Evolutionary conservation across 1,284 basidiomycete species (phyloP).

Genomic region (Schizophyllum commune): DNA sequence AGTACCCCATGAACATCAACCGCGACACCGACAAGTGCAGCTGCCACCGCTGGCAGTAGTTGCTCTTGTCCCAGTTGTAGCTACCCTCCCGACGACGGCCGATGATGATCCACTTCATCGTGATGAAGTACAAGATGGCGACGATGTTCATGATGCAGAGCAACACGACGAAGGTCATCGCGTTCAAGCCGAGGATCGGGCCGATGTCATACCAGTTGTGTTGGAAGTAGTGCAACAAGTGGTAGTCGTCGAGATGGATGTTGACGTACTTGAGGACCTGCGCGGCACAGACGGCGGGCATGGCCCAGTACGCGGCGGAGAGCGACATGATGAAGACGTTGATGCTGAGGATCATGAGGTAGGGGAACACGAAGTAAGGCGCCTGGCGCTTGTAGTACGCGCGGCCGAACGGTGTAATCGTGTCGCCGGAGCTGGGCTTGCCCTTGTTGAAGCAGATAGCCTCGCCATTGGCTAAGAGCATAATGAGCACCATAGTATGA

Average conservation of each 20-base stretch:
- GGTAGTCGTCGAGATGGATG: conserved; percentile 18
- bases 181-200: conserved; percentile 29
- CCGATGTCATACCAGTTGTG: conserved; percentile 28
- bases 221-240: conserved; percentile 21
- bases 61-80: conserved; percentile 36
- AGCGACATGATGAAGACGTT: conserved; percentile 25
- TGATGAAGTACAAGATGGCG: conserved; percentile 29
- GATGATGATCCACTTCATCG: conserved; percentile 34
- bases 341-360: conserved; percentile 27
- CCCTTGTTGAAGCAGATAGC: conserved; percentile 30
- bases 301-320: conserved; percentile 35
- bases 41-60: conserved; percentile 40
- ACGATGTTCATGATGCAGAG: conserved; percentile 28
- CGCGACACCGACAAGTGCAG: conserved; percentile 30
- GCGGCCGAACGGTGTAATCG: conserved; percentile 38
- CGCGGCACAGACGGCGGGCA: conserved; percentile 29
- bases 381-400: conserved; percentile 38
- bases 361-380: conserved; percentile 35
- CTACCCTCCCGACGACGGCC: conserved; percentile 28
- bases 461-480: conserved; percentile 22
- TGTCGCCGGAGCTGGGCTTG: conserved; percentile 18
- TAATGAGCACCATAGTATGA: neutral
- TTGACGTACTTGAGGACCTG: conserved; percentile 27
- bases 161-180: conserved; percentile 26
- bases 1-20: conserved; percentile 29